Base-by-base conservation (phyloP, 257 asterid species). In the Orobanche coerulescens region DNA sequence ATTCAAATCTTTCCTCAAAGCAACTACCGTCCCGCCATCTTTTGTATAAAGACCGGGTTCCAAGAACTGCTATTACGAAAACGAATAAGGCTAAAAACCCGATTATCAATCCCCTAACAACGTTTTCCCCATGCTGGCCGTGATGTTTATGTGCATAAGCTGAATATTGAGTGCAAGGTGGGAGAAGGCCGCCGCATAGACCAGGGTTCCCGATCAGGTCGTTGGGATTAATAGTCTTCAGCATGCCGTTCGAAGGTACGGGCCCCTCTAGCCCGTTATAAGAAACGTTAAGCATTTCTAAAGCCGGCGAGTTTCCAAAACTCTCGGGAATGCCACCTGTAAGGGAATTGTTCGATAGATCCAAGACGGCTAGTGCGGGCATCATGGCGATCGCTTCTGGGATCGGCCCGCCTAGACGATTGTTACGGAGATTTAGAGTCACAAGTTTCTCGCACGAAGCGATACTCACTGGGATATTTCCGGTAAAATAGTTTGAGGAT, bases 291-390 rank as follows among this genome's bases (percentile, higher is more conserved):
- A 85, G 73, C 64, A 64, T 78, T 64, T 85, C 94, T 48, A 85
- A 51, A 25, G 94, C 90, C 2, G 94, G 94, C 6, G 90, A 85
- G 60, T 80, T 82, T 34, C 94, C 94, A 30, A 85, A 78, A 61
- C 71, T 85, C 55, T 76, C 78, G 16, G 94, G 90, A 58, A 85
- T 82, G 20, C 78, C 82, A 34, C 94, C 94, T 4, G 82, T 78
- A 40, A 85, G 61, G 54, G 85, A 70, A 58, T 85, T 85, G 77
- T 80, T 85, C 33, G 94, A 80, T 14, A 85, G 86, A 78, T 85
- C 85, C 49, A 85, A 76, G 62, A 85, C 58, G 0, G 94, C 75
- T 61, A 85, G 57, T 36, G 84, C 69, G 5, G 83, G 80, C 94
- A 85, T 82, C 81, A 54, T 73, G 2, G 87, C 71, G 24, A 85